Percentiles rank a stretch among this genome's conserved stretches.
phyloP scores from a whole-genome alignment of 768 basidiomycete genomes.

The Kwoniella dejecticola region DNA sequence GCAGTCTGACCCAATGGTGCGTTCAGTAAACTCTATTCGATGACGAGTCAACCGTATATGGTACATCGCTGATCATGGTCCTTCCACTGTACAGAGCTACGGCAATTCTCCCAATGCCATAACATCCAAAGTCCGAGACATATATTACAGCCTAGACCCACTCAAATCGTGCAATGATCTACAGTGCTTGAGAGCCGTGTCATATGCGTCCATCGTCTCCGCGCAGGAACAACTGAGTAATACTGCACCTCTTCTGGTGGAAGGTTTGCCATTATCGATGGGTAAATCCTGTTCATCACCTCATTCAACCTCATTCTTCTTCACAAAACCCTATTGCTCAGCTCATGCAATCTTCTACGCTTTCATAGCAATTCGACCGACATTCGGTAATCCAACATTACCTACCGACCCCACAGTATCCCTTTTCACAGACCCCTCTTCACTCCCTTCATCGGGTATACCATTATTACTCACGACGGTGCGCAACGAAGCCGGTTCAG shows the following conservation, averaged over 20 bases:
- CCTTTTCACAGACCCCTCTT: slow-evolving; percentile 63
- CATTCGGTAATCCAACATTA: slow-evolving; percentile 60
- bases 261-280: slow-evolving; percentile 34
- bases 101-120: slow-evolving; percentile 66
- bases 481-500: slow-evolving; percentile 69
- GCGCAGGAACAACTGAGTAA: slow-evolving; percentile 57
- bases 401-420: slow-evolving; percentile 62
- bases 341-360: too few species aligned
- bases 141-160: slow-evolving; percentile 36
- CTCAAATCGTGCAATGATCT: slow-evolving; percentile 56
- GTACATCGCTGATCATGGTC: too few species aligned
- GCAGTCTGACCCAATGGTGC: slow-evolving; percentile 84
- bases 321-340: too few species aligned
- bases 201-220: slow-evolving; percentile 62
- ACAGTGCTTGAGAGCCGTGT: slow-evolving; percentile 62
- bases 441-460: slow-evolving; percentile 59
- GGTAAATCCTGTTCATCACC: slow-evolving; percentile 22
- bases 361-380: slow-evolving; percentile 57
- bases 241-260: slow-evolving; percentile 16
- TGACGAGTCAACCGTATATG: too few species aligned
- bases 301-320: not conserved
- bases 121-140: slow-evolving; percentile 62
- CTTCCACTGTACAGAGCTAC: slow-evolving; percentile 53
- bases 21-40: too few species aligned
- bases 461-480: slow-evolving; percentile 73